These are phyloP conservation scores for Tulasnella sp. DNA, from an alignment of 768 basidiomycete genomes.

Conservation along the genomic window DNA sequence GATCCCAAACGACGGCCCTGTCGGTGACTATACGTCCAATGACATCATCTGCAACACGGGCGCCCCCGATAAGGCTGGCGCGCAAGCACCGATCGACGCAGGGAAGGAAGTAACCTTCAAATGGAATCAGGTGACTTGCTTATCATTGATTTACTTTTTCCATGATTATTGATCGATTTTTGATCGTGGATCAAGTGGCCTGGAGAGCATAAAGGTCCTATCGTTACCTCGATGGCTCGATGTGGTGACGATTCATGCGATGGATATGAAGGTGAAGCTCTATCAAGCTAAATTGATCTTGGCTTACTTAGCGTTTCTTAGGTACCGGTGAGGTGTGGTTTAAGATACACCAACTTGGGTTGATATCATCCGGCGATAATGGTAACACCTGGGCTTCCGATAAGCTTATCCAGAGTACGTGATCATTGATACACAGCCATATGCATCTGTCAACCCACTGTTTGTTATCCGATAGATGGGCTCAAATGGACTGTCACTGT, in stretches of 20 bases:
- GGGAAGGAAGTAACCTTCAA: conserved; percentile 4
- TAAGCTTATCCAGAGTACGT: conserved; percentile 8
- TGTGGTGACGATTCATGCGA: background rate
- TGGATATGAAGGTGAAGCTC: background rate
- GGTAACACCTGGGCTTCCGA: conserved; percentile 10
- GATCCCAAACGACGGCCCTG: conserved; percentile 11
- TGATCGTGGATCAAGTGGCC: background rate
- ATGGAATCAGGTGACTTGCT: background rate
- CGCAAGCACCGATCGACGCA: conserved; percentile 6
- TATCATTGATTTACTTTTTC: too few species aligned
- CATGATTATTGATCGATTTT: background rate
- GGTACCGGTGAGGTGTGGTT: conserved; percentile 14
- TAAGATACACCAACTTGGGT: conserved; percentile 13
- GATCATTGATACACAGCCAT: too few species aligned
- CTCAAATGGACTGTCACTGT: conserved; percentile 11
- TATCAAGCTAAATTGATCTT: background rate
- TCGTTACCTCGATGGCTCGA: conserved; percentile 12
- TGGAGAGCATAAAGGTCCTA: conserved; percentile 11
- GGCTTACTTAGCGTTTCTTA: background rate
- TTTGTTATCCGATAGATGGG: too few species aligned
- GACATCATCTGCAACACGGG: conserved; percentile 9
- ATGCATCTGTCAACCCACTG: too few species aligned
- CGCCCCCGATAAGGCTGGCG: background rate
- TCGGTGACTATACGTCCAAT: background rate
- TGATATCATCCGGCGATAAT: background rate